Conservation (phyloP, 2,329 filamentous ascomycete genomes). For the Rutstroemia sydowiana region DNA sequence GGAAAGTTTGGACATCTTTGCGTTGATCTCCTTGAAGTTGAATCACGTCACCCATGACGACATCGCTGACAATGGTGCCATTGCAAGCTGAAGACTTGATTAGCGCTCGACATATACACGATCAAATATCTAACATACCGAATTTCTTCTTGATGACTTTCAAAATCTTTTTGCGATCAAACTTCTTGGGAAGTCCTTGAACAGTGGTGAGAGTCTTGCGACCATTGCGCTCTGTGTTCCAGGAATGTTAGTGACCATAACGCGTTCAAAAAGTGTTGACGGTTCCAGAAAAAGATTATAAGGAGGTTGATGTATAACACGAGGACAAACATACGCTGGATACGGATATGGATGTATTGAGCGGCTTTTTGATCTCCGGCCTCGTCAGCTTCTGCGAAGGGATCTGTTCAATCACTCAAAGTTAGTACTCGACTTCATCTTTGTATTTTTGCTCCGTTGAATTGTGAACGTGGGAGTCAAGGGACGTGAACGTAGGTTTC, state of each 20-base stretch:
- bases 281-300: too few species aligned
- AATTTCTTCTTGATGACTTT: slow-evolving; percentile 99
- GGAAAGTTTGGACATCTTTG: slow-evolving; percentile 96
- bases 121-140: slow-evolving; percentile 44
- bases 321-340: slow-evolving; percentile 70
- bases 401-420: slow-evolving; percentile 54
- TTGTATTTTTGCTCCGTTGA: too few species aligned
- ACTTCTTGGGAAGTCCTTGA: slow-evolving; percentile 97
- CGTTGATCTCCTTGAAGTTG: slow-evolving; percentile 99
- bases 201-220: slow-evolving; percentile 99
- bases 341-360: slow-evolving; percentile 99
- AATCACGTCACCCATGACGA: slow-evolving; percentile 98
- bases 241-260: slow-evolving; percentile 35
- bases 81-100: too few species aligned
- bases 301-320: neutral
- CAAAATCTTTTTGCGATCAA: slow-evolving; percentile 99
- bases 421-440: too few species aligned
- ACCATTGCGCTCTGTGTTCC: slow-evolving; percentile 87
- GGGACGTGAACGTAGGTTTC: too few species aligned
- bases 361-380: slow-evolving; percentile 89
- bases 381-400: slow-evolving; percentile 99
- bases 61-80: slow-evolving; percentile 97
- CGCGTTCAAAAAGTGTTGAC: neutral
- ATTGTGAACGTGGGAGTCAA: too few species aligned
- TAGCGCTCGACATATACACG: too few species aligned